These are phyloP conservation scores for Salix udensis DNA, from an alignment of 345 rosid genomes.

Conservation along the genomic window DNA sequence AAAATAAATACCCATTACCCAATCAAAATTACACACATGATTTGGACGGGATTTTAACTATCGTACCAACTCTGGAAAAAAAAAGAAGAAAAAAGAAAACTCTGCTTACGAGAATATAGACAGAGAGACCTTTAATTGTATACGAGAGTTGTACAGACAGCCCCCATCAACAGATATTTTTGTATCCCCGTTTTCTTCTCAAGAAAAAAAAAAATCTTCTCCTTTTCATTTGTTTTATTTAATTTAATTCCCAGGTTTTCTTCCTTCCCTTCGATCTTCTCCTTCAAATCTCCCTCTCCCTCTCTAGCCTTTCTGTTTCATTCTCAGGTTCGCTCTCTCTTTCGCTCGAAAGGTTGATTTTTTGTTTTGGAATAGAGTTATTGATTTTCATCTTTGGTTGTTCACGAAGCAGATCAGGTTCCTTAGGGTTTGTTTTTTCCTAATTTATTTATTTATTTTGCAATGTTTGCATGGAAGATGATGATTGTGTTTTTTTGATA, in stretches of 20 bases:
- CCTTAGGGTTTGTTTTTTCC: not conserved
- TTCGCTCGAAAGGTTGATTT: not conserved
- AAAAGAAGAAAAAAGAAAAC: not conserved
- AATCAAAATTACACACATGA: too few species aligned
- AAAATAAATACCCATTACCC: too few species aligned
- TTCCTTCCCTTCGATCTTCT: not conserved
- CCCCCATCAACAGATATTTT: conserved; percentile 13
- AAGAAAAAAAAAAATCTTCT: not conserved
- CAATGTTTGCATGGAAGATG: not conserved
- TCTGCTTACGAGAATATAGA: not conserved
- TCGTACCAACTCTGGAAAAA: too few species aligned
- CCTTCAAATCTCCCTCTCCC: not conserved
- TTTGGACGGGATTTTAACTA: too few species aligned
- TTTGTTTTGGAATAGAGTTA: not conserved
- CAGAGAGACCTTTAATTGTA: not conserved
- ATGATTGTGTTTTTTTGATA: not conserved
- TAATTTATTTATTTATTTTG: not conserved
- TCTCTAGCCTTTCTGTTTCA: not conserved
- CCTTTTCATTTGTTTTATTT: conserved; percentile 1
- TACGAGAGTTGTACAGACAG: not conserved
- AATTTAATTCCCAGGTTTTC: conserved; percentile 4
- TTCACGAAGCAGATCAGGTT: not conserved
- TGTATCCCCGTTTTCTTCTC: conserved; percentile 22
- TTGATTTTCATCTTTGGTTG: conserved; percentile 14
- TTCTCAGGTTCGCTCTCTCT: not conserved